Evolutionary conservation across 768 basidiomycete species (phyloP), one percentile per base, ranked within the genome.

Genomic region (Leccinum subtestaceum): DNA sequence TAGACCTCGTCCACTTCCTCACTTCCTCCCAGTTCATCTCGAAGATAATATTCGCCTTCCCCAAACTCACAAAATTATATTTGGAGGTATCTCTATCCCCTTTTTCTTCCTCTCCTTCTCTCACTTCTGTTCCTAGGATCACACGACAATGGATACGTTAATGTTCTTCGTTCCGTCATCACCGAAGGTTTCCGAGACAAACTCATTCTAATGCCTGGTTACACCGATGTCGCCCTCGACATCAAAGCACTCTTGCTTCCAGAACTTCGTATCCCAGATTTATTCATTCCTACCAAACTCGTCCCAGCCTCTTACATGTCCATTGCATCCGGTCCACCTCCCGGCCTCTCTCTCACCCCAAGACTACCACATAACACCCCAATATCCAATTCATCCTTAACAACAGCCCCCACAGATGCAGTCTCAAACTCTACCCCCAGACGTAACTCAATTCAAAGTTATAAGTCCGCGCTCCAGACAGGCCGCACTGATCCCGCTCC

Each of bases 91-190:
- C 69, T 25, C 43, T n/a, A 49, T 54, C 60, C 25, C 54, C 52
- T 52, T 47, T 29, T 38, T 60, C 54, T 59, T 53, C 40, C 1
- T 43, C 50, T 19, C 40, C 29, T 56, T 19, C 59, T 11, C 27
- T n/a, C 9, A 63, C 48, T 43, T 43, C 34, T 2, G 31, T 49
- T 56, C 31, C 47, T 62, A 88, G 87, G 86, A 61, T 85, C 84
- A 66, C 88, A 89, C 68, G 88, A 89, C 73, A 84, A 84, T 74
- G 87, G 88, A 64, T 89, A 90, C 74, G 78, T 81, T 53, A 80
- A 82, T 25, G 79, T 77, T 58, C 80, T 90, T 55, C 81, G 81
- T 50, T 83, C 85, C 19, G 80, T 85, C 53, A 81, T 86, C 55
- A 88, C 87, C 47, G 80, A 83, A 31, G 86, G 87, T 32, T 82